These are phyloP conservation scores for Jaltomata sinuosa DNA, from an alignment of 257 asterid genomes.

Conservation along the genomic window DNA sequence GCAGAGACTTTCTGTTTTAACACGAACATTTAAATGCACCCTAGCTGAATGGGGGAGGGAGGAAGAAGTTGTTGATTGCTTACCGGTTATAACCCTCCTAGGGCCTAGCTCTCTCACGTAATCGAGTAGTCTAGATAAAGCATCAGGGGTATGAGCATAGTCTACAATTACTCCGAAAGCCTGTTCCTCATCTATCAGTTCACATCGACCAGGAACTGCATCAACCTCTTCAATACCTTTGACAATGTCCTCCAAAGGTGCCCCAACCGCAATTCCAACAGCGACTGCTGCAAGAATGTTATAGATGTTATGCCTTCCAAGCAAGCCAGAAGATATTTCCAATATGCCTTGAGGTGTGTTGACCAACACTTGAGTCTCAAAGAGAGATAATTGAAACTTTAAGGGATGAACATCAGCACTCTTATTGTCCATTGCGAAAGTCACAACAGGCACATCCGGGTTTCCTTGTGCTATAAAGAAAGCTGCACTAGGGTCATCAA, in stretches of 20 bases:
- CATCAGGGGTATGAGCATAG: conserved; percentile 76
- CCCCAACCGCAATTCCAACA: conserved; percentile 91
- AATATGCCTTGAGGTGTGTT: conserved; percentile 83
- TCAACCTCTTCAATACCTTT: conserved; percentile 97
- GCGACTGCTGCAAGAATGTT: conserved; percentile 87
- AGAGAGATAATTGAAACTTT: conserved; percentile 71
- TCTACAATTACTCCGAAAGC: conserved; percentile 93
- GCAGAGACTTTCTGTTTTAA: background rate
- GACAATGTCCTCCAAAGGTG: conserved; percentile 93
- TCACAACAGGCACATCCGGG: conserved; percentile 71
- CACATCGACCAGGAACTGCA: conserved; percentile 94
- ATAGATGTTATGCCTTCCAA: conserved; percentile 86
- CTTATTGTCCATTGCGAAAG: conserved; percentile 81
- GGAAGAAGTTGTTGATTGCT: background rate
- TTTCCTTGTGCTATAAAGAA: conserved; percentile 74
- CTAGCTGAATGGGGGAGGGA: background rate
- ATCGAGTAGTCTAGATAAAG: conserved; percentile 82
- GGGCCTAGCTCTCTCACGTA: conserved; percentile 73
- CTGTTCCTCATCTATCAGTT: conserved; percentile 93
- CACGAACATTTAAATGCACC: background rate
- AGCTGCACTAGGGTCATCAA: conserved; percentile 68
- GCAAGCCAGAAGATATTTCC: conserved; percentile 90
- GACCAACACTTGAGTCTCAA: conserved; percentile 90
- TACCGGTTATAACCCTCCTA: conserved; percentile 82
- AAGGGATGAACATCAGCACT: conserved; percentile 76